phyloP scores from a whole-genome alignment of 805 yeast species.

The Sugiyamaella lignohabitans region DNA sequence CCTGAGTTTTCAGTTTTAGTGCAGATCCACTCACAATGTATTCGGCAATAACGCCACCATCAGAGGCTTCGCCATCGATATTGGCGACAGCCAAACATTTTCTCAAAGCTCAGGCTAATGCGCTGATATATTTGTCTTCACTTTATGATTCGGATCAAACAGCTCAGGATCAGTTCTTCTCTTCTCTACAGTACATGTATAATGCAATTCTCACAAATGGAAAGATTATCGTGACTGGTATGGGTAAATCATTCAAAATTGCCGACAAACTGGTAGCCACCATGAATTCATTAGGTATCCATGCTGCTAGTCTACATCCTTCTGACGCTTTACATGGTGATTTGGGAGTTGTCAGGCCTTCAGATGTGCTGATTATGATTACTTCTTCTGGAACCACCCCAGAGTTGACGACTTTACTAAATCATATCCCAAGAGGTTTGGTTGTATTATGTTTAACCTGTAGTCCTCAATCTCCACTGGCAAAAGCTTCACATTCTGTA shows the following conservation, averaged over 20 bases:
- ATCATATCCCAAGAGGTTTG: conserved; percentile 48
- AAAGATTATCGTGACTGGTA: conserved; percentile 70
- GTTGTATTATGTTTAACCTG: conserved; percentile 63
- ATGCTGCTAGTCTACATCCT: conserved; percentile 66
- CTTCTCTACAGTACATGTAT: conserved; percentile 31
- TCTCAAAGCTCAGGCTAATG: conserved; percentile 33
- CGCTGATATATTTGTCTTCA: conserved; percentile 29
- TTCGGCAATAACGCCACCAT: conserved; percentile 22
- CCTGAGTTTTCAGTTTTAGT: no score
- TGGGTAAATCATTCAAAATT: conserved; percentile 79
- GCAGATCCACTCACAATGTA: not conserved
- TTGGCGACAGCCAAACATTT: conserved; percentile 35
- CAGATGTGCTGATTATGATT: conserved; percentile 56
- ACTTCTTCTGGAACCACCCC: conserved; percentile 82
- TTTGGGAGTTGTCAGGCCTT: conserved; percentile 57
- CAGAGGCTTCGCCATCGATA: conserved; percentile 47
- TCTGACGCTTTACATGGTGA: conserved; percentile 89
- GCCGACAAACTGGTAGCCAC: conserved; percentile 78
- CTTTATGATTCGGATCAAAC: conserved; percentile 22
- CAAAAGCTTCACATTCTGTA: conserved; percentile 46
- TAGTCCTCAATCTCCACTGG: conserved; percentile 47
- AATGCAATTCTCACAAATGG: conserved; percentile 46
- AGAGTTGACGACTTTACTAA: conserved; percentile 53
- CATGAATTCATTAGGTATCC: conserved; percentile 68
- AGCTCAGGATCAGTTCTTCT: conserved; percentile 27